These are phyloP conservation scores for Aspergillus hiratsukae DNA, from an alignment of 2,329 filamentous ascomycete species.

Conservation along the genomic window DNA sequence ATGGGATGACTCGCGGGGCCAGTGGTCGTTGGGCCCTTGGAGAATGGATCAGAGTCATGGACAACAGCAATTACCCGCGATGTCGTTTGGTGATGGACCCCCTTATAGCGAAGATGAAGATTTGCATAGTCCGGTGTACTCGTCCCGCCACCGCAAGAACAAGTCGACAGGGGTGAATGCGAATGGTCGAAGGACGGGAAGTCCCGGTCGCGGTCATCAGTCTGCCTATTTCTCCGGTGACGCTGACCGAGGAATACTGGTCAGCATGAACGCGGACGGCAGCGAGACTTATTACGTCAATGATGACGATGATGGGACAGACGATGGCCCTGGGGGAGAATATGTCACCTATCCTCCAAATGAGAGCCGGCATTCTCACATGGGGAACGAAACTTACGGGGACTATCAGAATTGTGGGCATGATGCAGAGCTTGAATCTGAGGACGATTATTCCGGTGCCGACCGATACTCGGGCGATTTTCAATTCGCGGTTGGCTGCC, in stretches of 20 bases:
- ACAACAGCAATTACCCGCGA: constrained; percentile 71
- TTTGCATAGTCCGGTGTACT: constrained; percentile 80
- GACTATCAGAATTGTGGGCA: constrained; percentile 34
- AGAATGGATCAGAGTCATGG: constrained; percentile 49
- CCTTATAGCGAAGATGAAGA: constrained; percentile 96
- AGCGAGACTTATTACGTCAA: constrained; percentile 71
- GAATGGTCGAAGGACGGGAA: constrained; percentile 45
- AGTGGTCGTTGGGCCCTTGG: constrained; percentile 52
- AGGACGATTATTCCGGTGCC: constrained; percentile 53
- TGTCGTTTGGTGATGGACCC: constrained; percentile 80
- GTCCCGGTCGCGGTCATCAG: constrained; percentile 39
- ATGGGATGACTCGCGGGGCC: constrained; percentile 65
- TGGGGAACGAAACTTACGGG: constrained; percentile 37
- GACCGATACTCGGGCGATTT: constrained; percentile 84
- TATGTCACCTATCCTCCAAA: constrained; percentile 72
- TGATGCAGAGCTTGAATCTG: constrained; percentile 34
- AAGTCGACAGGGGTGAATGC: constrained; percentile 53
- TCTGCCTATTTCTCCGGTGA: constrained; percentile 46
- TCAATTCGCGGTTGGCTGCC: constrained; percentile 89
- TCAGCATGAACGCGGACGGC: constrained; percentile 64
- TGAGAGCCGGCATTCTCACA: constrained; percentile 54
- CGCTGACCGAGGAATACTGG: constrained; percentile 62
- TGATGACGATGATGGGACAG: constrained; percentile 52
- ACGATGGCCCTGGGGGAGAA: constrained; percentile 71
- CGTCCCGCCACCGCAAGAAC: constrained; percentile 80